Evolutionary conservation across 768 basidiomycete genomes (phyloP).

Genomic region (Suillus fuscotomentosus): DNA sequence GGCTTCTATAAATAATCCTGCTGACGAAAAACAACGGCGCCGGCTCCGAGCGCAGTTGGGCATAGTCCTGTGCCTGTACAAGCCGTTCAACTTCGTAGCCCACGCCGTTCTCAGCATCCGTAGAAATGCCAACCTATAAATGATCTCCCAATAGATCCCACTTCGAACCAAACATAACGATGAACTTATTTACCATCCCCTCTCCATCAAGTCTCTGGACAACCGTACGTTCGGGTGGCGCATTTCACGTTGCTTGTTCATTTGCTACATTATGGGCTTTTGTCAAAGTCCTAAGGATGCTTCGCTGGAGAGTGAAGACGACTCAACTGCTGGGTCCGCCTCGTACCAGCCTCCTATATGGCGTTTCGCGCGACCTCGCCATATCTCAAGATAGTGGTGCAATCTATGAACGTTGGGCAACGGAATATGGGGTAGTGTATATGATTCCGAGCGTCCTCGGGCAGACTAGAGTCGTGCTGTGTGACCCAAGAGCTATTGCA

Average conservation of each 20-base stretch:
- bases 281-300: neutral
- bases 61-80: neutral
- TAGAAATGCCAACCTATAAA: neutral
- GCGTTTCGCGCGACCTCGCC: constrained; percentile 10
- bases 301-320: constrained; percentile 6
- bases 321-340: constrained; percentile 20
- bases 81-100: neutral
- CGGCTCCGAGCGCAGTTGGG: neutral
- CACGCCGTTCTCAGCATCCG: neutral
- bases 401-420: constrained; percentile 22
- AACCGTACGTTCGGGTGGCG: neutral
- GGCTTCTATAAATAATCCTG: neutral
- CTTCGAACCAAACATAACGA: neutral
- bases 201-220: neutral
- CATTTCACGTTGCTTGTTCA: neutral
- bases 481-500: constrained; percentile 48
- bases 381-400: constrained; percentile 1
- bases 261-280: neutral
- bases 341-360: constrained; percentile 16
- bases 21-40: neutral
- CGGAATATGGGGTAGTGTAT: constrained; percentile 20
- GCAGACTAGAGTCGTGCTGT: constrained; percentile 14
- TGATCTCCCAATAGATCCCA: neutral
- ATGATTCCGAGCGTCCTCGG: constrained; percentile 17
- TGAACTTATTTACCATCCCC: neutral